A percentile compares a stretch with the other conserved stretches of the same genome.
These are phyloP conservation scores for Termitomyces sp. DNA, from an alignment of 1,284 basidiomycete species.

Conservation along the genomic window DNA sequence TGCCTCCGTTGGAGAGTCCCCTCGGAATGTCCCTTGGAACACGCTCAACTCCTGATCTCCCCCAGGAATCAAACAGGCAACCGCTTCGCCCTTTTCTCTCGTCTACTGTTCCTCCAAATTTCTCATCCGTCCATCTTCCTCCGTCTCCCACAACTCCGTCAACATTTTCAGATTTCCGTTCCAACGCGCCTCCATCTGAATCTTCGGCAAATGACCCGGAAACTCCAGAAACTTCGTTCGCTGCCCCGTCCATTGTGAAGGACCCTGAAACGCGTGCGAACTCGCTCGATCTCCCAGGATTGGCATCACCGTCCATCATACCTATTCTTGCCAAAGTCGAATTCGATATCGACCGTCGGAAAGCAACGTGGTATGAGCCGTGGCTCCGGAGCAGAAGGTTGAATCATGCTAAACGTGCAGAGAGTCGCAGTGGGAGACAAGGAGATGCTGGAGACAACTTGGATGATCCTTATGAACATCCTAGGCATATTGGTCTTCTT, in stretches of 20 bases:
- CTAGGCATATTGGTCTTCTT: constrained; percentile 46
- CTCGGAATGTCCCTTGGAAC: constrained; percentile 35
- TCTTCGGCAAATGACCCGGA: constrained; percentile 47
- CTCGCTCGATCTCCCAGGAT: constrained; percentile 59
- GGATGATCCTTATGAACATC: constrained; percentile 23
- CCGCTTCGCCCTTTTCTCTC: constrained; percentile 47
- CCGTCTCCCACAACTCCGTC: constrained; percentile 54
- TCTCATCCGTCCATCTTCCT: constrained; percentile 35
- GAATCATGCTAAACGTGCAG: constrained; percentile 52
- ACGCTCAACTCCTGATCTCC: constrained; percentile 42
- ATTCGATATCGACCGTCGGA: constrained; percentile 76
- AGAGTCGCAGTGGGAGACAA: constrained; percentile 34
- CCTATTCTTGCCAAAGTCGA: constrained; percentile 85
- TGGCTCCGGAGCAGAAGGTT: constrained; percentile 65
- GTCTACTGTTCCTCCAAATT: constrained; percentile 27
- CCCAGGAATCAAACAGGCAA: constrained; percentile 32
- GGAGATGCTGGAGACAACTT: constrained; percentile 19
- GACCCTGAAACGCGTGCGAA: constrained; percentile 41
- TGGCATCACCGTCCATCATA: constrained; percentile 58
- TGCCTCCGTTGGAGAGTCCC: constrained; percentile 33
- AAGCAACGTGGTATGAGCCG: constrained; percentile 75
- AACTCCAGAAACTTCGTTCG: constrained; percentile 54
- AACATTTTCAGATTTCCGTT: constrained; percentile 39
- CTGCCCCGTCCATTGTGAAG: constrained; percentile 22
- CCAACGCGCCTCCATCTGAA: constrained; percentile 39